Conservation (phyloP, 805 yeast species). For the Candida nanaspora region DNA sequence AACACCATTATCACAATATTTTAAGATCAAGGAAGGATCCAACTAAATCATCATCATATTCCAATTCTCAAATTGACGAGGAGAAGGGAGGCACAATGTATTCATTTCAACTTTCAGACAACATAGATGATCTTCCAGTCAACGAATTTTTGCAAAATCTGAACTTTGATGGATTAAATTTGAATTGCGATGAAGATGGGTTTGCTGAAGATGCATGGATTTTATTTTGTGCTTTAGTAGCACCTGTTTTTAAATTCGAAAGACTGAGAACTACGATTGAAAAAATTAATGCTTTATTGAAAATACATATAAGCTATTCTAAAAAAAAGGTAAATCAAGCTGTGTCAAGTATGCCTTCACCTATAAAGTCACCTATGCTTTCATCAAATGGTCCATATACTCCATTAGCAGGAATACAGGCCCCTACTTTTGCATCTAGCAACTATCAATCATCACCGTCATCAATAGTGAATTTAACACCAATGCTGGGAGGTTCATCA, state of each 20-base stretch:
- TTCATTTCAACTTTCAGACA: conserved; percentile 27
- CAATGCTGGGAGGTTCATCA: conserved; percentile 17
- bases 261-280: conserved; percentile 46
- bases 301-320: conserved; percentile 24
- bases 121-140: conserved; percentile 17
- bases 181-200: conserved; percentile 28
- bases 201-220: conserved; percentile 46
- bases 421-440: conserved; percentile 12
- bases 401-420: conserved; percentile 15
- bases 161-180: conserved; percentile 18
- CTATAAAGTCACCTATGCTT: background rate
- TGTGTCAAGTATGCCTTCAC: background rate
- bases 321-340: background rate
- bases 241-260: conserved; percentile 44
- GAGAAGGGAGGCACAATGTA: conserved; percentile 28
- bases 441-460: conserved; percentile 11
- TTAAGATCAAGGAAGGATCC: conserved; percentile 24
- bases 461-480: conserved; percentile 11
- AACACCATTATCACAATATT: conserved; percentile 21
- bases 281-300: conserved; percentile 44
- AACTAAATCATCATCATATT: conserved; percentile 28
- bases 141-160: conserved; percentile 24
- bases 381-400: conserved; percentile 5
- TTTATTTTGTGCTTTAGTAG: conserved; percentile 31
- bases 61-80: conserved; percentile 26